phyloP scores from a whole-genome alignment of 768 basidiomycete genomes.

The Hygrophorus russula region DNA sequence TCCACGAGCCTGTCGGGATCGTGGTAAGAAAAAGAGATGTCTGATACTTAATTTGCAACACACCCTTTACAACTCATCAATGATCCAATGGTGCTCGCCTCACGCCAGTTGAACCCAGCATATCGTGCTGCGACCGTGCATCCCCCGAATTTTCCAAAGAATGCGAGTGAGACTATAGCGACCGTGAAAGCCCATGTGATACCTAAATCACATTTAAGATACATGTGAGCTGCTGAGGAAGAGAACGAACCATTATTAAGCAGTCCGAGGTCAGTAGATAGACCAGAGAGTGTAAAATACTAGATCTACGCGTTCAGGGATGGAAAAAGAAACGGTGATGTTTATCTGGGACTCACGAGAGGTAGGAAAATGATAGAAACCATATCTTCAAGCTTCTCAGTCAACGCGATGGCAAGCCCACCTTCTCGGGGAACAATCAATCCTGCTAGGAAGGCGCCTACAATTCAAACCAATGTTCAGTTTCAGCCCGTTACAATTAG shows the following conservation, averaged over 20 bases:
- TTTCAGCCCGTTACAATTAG: background rate
- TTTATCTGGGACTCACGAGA: conserved; percentile 35
- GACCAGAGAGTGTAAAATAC: conserved; percentile 90
- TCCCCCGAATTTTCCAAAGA: conserved; percentile 81
- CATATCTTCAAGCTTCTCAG: conserved; percentile 95
- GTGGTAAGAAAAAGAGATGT: background rate
- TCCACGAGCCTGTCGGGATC: conserved; percentile 57
- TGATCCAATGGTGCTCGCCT: conserved; percentile 75
- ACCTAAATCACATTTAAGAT: conserved; percentile 22
- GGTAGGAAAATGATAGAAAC: conserved; percentile 85
- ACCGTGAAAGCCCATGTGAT: conserved; percentile 86
- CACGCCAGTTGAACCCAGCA: conserved; percentile 73
- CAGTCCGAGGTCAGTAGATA: conserved; percentile 81
- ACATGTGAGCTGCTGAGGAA: background rate
- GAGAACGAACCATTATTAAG: conserved; percentile 52
- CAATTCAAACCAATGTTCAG: background rate
- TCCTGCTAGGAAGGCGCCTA: conserved; percentile 75
- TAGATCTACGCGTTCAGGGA: conserved; percentile 15
- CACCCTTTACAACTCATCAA: conserved; percentile 96
- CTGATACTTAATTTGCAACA: conserved; percentile 5
- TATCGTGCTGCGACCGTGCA: conserved; percentile 61
- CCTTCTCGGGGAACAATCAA: conserved; percentile 81
- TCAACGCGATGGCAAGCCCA: conserved; percentile 76
- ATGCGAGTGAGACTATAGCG: conserved; percentile 69
- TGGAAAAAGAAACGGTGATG: background rate